These are phyloP conservation scores for Myrica gale DNA, from an alignment of 306 rosid genomes.

Conservation along the genomic window DNA sequence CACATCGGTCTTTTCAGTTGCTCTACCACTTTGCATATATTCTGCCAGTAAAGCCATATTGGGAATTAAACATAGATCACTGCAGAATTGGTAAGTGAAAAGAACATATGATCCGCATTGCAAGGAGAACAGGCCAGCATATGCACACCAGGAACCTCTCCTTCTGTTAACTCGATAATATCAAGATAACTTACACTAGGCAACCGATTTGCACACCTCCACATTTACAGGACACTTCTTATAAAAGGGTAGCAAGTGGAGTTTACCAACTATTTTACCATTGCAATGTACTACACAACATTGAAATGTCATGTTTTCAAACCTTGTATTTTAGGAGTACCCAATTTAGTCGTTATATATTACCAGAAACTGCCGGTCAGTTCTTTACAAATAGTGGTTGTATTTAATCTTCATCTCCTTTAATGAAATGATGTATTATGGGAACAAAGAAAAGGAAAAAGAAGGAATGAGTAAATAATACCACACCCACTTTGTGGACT, in stretches of 20 bases:
- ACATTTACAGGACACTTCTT: constrained; percentile 1
- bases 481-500: background rate
- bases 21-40: constrained; percentile 99
- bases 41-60: constrained; percentile 49
- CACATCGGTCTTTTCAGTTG: constrained; percentile 93
- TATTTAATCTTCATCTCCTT: background rate
- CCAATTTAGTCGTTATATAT: background rate
- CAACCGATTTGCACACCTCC: background rate
- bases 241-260: background rate
- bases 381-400: background rate
- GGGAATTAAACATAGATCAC: constrained; percentile 14
- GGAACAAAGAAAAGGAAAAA: background rate
- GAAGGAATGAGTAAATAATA: too few relatives aligned
- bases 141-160: constrained; percentile 5
- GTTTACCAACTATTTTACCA: background rate
- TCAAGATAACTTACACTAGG: background rate
- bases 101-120: background rate
- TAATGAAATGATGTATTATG: background rate
- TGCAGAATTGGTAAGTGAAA: background rate
- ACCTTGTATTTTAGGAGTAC: background rate
- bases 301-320: background rate
- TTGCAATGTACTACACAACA: background rate
- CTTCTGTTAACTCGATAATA: background rate
- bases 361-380: background rate
- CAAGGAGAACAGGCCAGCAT: background rate